A percentile compares a stretch with the other conserved stretches of the same genome.
Conservation (phyloP, 1,284 basidiomycete species). For the Marasmius sp. region DNA sequence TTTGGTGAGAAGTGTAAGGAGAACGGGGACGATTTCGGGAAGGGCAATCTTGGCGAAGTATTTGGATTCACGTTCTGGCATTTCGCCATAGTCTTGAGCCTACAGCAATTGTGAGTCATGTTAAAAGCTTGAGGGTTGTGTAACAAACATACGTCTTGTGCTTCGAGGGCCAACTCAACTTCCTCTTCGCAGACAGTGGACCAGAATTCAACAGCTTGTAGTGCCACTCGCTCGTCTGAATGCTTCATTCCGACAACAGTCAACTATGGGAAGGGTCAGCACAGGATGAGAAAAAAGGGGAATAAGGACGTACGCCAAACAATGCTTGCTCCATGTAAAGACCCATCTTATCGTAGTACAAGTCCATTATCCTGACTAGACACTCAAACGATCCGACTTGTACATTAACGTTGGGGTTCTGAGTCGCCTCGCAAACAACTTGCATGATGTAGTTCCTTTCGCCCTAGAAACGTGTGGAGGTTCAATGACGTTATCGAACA, state of each 20-base stretch:
- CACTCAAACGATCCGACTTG: conserved; percentile 95
- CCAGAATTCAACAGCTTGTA: conserved; percentile 99
- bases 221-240: conserved; percentile 84
- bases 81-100: conserved; percentile 90
- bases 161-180: conserved; percentile 90
- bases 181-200: conserved; percentile 99
- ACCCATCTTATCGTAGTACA: conserved; percentile 99
- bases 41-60: conserved; percentile 94
- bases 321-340: conserved; percentile 99
- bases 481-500: conserved; percentile 10
- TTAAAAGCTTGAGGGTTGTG: neutral
- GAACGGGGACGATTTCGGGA: conserved; percentile 91
- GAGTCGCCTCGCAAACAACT: conserved; percentile 98
- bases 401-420: conserved; percentile 75
- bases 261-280: conserved; percentile 49
- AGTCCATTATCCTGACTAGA: conserved; percentile 94
- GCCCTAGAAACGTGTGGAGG: conserved; percentile 54
- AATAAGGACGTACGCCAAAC: conserved; percentile 75
- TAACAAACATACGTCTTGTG: conserved; percentile 70
- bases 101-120: conserved; percentile 28
- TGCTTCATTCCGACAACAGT: conserved; percentile 99
- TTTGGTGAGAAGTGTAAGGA: conserved; percentile 85
- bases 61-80: conserved; percentile 85
- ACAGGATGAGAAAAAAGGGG: conserved; percentile 2
- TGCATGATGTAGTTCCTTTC: conserved; percentile 99